Evolutionary conservation across 768 basidiomycete species (phyloP), one percentile per base, ranked within the genome.

Genomic region (Macrolepiota dolichaula): DNA sequence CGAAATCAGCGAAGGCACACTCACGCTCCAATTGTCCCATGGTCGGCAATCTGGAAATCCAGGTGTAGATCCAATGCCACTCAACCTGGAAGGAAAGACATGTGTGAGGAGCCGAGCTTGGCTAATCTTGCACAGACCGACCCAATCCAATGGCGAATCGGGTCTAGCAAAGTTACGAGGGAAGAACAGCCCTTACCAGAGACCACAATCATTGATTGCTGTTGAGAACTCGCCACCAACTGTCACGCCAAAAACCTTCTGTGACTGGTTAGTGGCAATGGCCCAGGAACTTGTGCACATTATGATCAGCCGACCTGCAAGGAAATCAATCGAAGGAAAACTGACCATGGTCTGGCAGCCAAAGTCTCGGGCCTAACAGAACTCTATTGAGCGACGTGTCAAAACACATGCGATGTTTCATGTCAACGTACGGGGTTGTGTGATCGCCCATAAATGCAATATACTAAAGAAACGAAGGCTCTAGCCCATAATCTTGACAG

Each of bases 161-260:
- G 55, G 57, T 47, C 50, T 51, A 37, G 56, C 49, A 46, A 55
- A 56, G 53, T 57, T 22, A 54, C 49, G 49, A 51, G 55, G 24
- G 50, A 42, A 58, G 63, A 60, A 44, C 27, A 76, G 69, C 52
- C 71, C 74, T 63, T 76, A 74, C 80, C 80, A 91, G 47, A 85
- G 69, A 36, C 88, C 88, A 69, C 89, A 91, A 69, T 89, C 88
- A 65, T 86, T 89, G 72, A 92, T 85, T 36, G 91, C 92, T 50
- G 85, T 80, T 44, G 86, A 87, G 72, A 87, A 96, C 74, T 96
- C 94, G 63, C 93, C 94, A 44, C 91, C 92, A 44, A 84, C 69
- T 42, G 87, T 87, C 64, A 96, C 75, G 32, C 96, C 95, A 68
- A 93, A 95, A 12, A 78, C 78, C 24, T 75, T 77, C 76, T 88